Percentiles rank a stretch among this genome's conserved stretches.
Conservation (phyloP, 768 basidiomycete genomes). For the Xerocomellus chrysenteron region DNA sequence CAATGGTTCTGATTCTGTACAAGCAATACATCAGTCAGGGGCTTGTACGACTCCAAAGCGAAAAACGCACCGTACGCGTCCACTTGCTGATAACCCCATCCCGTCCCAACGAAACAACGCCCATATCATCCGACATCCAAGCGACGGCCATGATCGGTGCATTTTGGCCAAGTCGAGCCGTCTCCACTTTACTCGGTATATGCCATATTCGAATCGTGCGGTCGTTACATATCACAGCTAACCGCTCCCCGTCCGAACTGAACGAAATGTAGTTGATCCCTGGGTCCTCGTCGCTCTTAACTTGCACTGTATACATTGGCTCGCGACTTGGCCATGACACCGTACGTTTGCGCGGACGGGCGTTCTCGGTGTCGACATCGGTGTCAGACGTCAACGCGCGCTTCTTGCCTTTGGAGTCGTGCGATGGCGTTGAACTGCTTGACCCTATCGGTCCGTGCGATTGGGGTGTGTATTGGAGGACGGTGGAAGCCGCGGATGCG, state of each 20-base stretch:
- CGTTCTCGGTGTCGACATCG: slow-evolving; percentile 24
- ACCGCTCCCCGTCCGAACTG: slow-evolving; percentile 50
- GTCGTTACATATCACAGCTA: slow-evolving; percentile 64
- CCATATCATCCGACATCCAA: slow-evolving; percentile 61
- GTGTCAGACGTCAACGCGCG: slow-evolving; percentile 33
- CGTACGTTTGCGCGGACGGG: slow-evolving; percentile 35
- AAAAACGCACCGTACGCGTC: slow-evolving; percentile 49
- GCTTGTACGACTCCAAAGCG: not conserved
- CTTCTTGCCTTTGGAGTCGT: slow-evolving; percentile 37
- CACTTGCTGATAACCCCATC: slow-evolving; percentile 62
- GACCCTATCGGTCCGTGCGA: slow-evolving; percentile 17
- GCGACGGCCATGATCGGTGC: slow-evolving; percentile 46
- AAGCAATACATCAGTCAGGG: not conserved
- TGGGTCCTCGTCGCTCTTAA: slow-evolving; percentile 49
- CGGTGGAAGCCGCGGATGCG: slow-evolving; percentile 34
- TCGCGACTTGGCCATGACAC: slow-evolving; percentile 51
- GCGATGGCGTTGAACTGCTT: slow-evolving; percentile 27
- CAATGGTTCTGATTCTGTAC: slow-evolving; percentile 49
- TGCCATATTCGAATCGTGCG: slow-evolving; percentile 65
- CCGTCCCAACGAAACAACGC: slow-evolving; percentile 53
- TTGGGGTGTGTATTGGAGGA: slow-evolving; percentile 28
- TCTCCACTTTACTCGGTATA: slow-evolving; percentile 45
- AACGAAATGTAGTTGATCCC: slow-evolving; percentile 50
- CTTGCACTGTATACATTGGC: slow-evolving; percentile 34
- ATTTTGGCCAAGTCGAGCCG: slow-evolving; percentile 56